A percentile compares a stretch with the other conserved stretches of the same genome.
These are phyloP conservation scores for Penicillium psychrosexuale DNA, from an alignment of 2,329 filamentous ascomycete species.

Conservation along the genomic window DNA sequence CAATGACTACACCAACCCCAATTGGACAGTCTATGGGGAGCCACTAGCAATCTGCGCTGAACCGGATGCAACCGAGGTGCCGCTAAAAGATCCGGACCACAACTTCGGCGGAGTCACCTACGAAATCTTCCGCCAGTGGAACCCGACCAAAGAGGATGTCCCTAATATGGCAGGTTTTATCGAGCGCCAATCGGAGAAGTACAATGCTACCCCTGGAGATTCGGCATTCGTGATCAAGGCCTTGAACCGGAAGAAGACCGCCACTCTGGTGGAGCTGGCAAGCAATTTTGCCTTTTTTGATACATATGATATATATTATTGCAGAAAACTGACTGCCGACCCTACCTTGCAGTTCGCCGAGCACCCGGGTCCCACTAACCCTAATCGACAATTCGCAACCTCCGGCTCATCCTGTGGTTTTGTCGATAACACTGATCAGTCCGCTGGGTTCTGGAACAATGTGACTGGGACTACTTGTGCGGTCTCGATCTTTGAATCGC, in stretches of 20 bases:
- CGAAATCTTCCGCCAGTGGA: slow-evolving; percentile 40
- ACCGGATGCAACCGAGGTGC: slow-evolving; percentile 38
- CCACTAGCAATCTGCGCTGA: slow-evolving; percentile 36
- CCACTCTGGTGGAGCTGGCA: slow-evolving; percentile 34
- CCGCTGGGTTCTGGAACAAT: slow-evolving; percentile 34
- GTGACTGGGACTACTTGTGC: slow-evolving; percentile 36
- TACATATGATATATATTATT: slow-evolving; percentile 19
- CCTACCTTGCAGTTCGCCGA: slow-evolving; percentile 30
- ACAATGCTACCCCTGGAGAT: slow-evolving; percentile 35
- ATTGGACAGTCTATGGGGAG: slow-evolving; percentile 39
- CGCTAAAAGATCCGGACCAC: slow-evolving; percentile 37
- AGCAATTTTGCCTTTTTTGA: slow-evolving; percentile 42
- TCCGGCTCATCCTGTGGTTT: slow-evolving; percentile 36
- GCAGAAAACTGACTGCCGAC: slow-evolving; percentile 3
- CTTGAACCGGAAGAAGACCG: slow-evolving; percentile 36
- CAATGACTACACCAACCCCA: slow-evolving; percentile 40
- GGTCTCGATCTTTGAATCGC: slow-evolving; percentile 39
- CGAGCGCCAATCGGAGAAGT: slow-evolving; percentile 39
- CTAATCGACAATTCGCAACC: slow-evolving; percentile 42
- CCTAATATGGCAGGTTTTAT: slow-evolving; percentile 41
- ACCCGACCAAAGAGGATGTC: slow-evolving; percentile 34
- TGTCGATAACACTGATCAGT: slow-evolving; percentile 32
- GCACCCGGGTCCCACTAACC: slow-evolving; percentile 42
- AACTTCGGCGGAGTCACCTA: slow-evolving; percentile 33
- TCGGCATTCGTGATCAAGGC: slow-evolving; percentile 40